These are phyloP conservation scores for Lobosporangium transversale DNA, from an alignment of 192 early-diverging fungal genomes.

Conservation along the genomic window DNA sequence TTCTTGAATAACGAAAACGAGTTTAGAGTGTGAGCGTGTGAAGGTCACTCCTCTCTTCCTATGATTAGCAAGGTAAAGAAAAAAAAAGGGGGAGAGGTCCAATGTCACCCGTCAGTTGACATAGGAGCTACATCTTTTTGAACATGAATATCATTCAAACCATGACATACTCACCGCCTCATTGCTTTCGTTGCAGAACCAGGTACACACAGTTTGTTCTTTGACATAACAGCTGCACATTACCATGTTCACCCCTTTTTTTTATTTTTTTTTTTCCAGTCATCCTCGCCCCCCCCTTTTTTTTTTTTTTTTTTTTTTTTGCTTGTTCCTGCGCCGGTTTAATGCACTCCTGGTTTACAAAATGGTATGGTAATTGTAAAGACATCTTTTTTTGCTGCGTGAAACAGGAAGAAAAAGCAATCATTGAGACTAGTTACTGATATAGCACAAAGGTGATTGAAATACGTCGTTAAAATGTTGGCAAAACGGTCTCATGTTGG, in stretches of 20 bases:
- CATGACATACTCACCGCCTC: neutral
- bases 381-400: too few species aligned
- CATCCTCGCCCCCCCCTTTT: neutral
- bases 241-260: neutral
- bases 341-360: too few species aligned
- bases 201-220: neutral
- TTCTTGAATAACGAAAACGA: too few species aligned
- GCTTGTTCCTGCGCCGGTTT: conserved; percentile 2
- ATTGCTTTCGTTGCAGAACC: neutral
- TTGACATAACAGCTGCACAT: neutral
- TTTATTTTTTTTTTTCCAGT: neutral
- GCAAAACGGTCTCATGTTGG: too few species aligned
- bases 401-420: too few species aligned
- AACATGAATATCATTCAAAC: too few species aligned
- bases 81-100: conserved; percentile 31
- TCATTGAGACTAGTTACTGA: too few species aligned
- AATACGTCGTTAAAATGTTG: too few species aligned
- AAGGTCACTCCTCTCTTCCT: conserved; percentile 31
- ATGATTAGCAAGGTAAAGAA: conserved; percentile 3
- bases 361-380: too few species aligned
- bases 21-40: neutral
- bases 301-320: conserved; percentile 2
- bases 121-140: neutral
- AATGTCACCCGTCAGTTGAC: conserved; percentile 33
- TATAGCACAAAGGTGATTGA: too few species aligned